Conservation (phyloP, 192 early-diverging fungal species). For the Allomyces macrogynus region DNA sequence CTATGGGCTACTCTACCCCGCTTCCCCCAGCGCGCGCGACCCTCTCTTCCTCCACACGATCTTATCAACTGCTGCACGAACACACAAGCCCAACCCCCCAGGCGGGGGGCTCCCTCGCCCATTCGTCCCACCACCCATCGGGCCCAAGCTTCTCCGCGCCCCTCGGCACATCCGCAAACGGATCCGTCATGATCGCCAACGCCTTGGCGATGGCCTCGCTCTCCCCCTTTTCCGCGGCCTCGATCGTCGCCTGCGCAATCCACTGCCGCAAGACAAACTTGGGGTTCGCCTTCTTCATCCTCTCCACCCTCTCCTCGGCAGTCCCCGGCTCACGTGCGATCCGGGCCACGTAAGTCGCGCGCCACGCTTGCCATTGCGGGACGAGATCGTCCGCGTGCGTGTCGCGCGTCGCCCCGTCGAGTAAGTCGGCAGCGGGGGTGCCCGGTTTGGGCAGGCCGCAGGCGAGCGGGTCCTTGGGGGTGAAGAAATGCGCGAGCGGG, state of each 20-base stretch:
- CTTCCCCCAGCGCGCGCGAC: too few relatives aligned
- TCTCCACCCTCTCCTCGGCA: constrained; percentile 10
- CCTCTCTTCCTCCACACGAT: too few relatives aligned
- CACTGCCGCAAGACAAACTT: constrained; percentile 58
- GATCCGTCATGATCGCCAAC: not conserved
- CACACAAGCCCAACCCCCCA: not conserved
- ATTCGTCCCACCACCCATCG: not conserved
- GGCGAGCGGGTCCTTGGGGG: too few relatives aligned
- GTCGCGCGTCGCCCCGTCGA: too few relatives aligned
- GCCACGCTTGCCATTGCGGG: constrained; percentile 24
- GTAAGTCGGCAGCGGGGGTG: too few relatives aligned
- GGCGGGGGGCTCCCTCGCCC: not conserved
- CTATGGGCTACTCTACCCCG: too few relatives aligned
- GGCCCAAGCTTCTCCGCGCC: not conserved
- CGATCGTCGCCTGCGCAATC: constrained; percentile 46
- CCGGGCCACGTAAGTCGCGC: constrained; percentile 34
- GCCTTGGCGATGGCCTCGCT: constrained; percentile 8
- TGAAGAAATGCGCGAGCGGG: not conserved
- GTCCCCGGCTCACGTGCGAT: constrained; percentile 16
- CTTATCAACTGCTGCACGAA: not conserved
- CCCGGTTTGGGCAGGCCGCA: too few relatives aligned
- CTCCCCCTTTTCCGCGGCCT: constrained; percentile 18
- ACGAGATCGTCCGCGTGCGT: constrained; percentile 1
- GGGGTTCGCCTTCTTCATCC: constrained; percentile 55
- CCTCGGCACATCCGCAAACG: not conserved